Evolutionary conservation across 345 rosid genomes (phyloP).

Genomic region (Ricinus communis): DNA sequence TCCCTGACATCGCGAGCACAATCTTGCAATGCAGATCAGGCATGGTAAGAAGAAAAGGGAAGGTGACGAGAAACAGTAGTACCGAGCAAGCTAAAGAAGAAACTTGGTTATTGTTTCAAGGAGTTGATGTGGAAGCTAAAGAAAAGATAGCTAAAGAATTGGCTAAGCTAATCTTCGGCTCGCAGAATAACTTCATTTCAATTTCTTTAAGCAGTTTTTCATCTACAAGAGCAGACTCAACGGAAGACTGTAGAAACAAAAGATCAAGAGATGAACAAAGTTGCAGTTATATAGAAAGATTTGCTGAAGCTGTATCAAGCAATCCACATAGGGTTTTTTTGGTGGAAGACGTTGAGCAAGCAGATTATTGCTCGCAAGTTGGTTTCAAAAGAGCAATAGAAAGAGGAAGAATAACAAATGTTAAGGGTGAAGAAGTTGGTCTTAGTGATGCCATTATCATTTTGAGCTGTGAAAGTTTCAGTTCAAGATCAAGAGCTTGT

Average conservation of each 20-base stretch:
- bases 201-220: conserved; percentile 63
- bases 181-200: conserved; percentile 43
- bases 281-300: conserved; percentile 60
- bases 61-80: background rate
- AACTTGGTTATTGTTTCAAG: conserved; percentile 36
- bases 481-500: conserved; percentile 69
- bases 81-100: conserved; percentile 21
- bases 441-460: conserved; percentile 69
- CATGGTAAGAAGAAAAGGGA: conserved; percentile 21
- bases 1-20: conserved; percentile 32
- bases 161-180: conserved; percentile 35
- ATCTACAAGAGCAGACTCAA: conserved; percentile 51
- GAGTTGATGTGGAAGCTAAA: conserved; percentile 28
- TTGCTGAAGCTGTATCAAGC: conserved; percentile 53
- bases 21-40: conserved; percentile 34
- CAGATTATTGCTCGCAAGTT: conserved; percentile 57
- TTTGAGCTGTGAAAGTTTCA: conserved; percentile 73
- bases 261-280: conserved; percentile 59
- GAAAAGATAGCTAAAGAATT: conserved; percentile 35
- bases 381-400: conserved; percentile 74
- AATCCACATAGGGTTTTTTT: conserved; percentile 78
- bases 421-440: conserved; percentile 45
- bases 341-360: conserved; percentile 72
- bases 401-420: conserved; percentile 51
- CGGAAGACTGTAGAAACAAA: conserved; percentile 60